These are phyloP conservation scores for Talaromyces rugulosus DNA, from an alignment of 2,329 filamentous ascomycete species.

Conservation along the genomic window DNA sequence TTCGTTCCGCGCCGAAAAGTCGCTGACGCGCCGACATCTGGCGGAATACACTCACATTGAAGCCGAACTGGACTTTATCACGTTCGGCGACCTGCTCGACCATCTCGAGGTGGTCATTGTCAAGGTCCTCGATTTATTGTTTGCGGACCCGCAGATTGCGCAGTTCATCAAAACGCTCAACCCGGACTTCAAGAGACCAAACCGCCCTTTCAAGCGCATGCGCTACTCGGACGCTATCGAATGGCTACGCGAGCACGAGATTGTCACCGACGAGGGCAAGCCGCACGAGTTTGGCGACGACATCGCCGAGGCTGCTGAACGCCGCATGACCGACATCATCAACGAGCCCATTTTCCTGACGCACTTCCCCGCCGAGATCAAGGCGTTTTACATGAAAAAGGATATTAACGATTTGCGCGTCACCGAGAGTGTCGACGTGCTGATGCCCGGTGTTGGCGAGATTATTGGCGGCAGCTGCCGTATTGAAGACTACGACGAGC, in stretches of 20 bases:
- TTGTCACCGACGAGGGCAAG: conserved; percentile 88
- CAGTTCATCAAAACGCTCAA: conserved; percentile 79
- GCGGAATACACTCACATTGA: conserved; percentile 97
- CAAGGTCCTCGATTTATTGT: conserved; percentile 72
- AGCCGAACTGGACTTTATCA: conserved; percentile 93
- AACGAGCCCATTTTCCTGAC: conserved; percentile 93
- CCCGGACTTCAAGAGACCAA: conserved; percentile 78
- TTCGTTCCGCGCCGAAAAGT: conserved; percentile 97
- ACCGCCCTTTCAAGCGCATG: conserved; percentile 90
- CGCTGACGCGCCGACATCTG: conserved; percentile 85
- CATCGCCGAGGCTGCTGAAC: conserved; percentile 95
- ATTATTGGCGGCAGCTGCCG: conserved; percentile 97
- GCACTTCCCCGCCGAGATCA: conserved; percentile 96
- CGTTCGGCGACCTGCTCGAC: conserved; percentile 78
- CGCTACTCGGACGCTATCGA: conserved; percentile 89
- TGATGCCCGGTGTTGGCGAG: conserved; percentile 93
- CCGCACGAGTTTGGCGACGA: conserved; percentile 92
- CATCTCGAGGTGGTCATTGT: conserved; percentile 88
- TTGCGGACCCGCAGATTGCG: conserved; percentile 69
- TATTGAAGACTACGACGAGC: conserved; percentile 84
- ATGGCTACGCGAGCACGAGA: conserved; percentile 87
- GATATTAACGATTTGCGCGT: conserved; percentile 73
- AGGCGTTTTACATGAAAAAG: conserved; percentile 98
- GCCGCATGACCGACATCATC: conserved; percentile 94
- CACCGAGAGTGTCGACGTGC: conserved; percentile 83